Percentiles rank a stretch among this genome's conserved stretches.
phyloP scores from a whole-genome alignment of 768 basidiomycete species.

The Lentinula guzmanii region DNA sequence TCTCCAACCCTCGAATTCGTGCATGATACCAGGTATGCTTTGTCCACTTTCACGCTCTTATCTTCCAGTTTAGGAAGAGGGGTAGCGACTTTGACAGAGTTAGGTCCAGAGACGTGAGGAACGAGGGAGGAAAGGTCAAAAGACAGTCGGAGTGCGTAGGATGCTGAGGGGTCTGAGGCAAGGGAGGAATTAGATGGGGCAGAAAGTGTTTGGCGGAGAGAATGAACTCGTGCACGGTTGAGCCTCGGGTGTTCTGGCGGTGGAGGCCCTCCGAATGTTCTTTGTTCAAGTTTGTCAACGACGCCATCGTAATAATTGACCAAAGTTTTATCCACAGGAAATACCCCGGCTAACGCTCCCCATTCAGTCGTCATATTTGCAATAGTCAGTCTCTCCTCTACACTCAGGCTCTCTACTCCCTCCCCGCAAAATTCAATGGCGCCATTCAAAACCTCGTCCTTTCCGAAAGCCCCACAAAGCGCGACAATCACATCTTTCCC shows the following conservation, averaged over 20 bases:
- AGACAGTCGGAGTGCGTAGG: constrained; percentile 82
- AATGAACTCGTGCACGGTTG: constrained; percentile 64
- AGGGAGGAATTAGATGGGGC: constrained; percentile 18
- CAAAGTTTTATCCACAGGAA: constrained; percentile 83
- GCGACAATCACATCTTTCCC: constrained; percentile 99
- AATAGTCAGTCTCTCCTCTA: constrained; percentile 94
- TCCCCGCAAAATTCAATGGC: constrained; percentile 96
- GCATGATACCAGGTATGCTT: constrained; percentile 97
- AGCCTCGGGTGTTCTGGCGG: constrained; percentile 82
- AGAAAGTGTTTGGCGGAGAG: constrained; percentile 39
- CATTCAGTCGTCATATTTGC: constrained; percentile 99
- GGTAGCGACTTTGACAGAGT: constrained; percentile 95
- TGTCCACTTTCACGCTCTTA: constrained; percentile 76
- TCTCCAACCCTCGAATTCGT: constrained; percentile 97
- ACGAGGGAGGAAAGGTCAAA: constrained; percentile 92
- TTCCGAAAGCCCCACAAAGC: constrained; percentile 91
- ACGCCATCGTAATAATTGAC: constrained; percentile 81
- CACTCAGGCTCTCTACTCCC: constrained; percentile 67
- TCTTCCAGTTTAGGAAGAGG: constrained; percentile 81
- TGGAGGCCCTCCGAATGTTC: constrained; percentile 72
- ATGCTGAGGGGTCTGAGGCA: constrained; percentile 68
- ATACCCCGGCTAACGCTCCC: constrained; percentile 95
- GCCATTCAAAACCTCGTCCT: constrained; percentile 93
- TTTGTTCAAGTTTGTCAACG: constrained; percentile 66
- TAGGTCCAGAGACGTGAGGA: constrained; percentile 95